A percentile compares a stretch with the other conserved stretches of the same genome.
phyloP scores from a whole-genome alignment of 306 rosid species.

The Prunus dulcis region DNA sequence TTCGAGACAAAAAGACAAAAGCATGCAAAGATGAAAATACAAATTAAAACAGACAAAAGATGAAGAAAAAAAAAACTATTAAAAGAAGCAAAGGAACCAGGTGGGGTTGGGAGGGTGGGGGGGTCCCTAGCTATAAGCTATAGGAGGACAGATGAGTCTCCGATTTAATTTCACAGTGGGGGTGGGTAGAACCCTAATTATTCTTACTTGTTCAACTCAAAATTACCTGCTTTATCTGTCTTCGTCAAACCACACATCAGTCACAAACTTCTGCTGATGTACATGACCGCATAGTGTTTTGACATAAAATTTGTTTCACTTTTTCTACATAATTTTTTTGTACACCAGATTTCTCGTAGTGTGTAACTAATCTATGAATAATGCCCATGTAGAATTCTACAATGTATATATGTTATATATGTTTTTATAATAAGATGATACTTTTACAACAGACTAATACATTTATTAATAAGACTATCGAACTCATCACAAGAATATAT shows the following conservation, averaged over 20 bases:
- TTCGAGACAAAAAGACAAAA: neutral
- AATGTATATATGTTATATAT: too few relatives aligned
- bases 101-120: constrained; percentile 7
- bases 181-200: constrained; percentile 58
- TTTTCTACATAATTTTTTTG: neutral
- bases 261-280: constrained; percentile 27
- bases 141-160: constrained; percentile 47
- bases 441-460: too few relatives aligned
- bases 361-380: neutral
- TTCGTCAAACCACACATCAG: constrained; percentile 30
- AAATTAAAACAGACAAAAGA: neutral
- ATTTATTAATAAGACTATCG: too few relatives aligned
- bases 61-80: neutral
- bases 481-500: too few relatives aligned
- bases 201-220: constrained; percentile 42
- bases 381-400: neutral
- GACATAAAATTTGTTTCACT: constrained; percentile 9
- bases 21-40: constrained; percentile 7
- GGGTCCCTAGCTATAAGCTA: constrained; percentile 15
- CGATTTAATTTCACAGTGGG: constrained; percentile 44
- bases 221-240: constrained; percentile 26
- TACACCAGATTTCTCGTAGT: neutral
- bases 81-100: constrained; percentile 11
- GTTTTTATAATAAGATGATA: too few relatives aligned
- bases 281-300: neutral